Evolutionary conservation across 2,329 filamentous ascomycete genomes (phyloP).

Genomic region (Curvularia spicifera): DNA sequence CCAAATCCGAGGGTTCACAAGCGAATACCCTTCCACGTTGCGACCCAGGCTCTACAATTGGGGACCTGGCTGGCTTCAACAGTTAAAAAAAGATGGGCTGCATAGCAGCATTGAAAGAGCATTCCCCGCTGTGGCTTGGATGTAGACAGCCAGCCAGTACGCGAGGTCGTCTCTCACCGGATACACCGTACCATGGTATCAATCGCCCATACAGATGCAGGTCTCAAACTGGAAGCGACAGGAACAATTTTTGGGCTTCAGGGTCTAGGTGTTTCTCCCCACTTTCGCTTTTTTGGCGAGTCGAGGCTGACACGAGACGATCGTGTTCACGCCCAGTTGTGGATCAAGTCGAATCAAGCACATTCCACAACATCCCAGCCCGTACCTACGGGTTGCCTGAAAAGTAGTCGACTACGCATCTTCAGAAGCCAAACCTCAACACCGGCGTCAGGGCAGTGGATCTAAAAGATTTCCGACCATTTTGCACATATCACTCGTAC

Average conservation of each 20-base stretch:
- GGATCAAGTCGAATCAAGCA: constrained; percentile 1
- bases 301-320: constrained; percentile 11
- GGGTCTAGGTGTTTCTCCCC: constrained; percentile 11
- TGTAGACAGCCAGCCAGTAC: constrained; percentile 1
- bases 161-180: constrained; percentile 4
- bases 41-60: constrained; percentile 1
- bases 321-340: constrained; percentile 6
- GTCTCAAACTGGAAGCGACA: constrained; percentile 4
- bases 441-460: constrained; percentile 12
- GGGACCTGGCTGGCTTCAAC: constrained; percentile 1
- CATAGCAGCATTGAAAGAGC: constrained; percentile 1
- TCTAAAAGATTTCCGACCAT: constrained; percentile 6
- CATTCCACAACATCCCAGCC: constrained; percentile 4
- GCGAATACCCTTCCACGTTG: constrained; percentile 7
- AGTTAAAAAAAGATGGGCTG: neutral
- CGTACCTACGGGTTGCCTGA: constrained; percentile 2
- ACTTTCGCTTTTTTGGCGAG: constrained; percentile 5
- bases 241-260: neutral
- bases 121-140: neutral
- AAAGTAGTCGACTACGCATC: constrained; percentile 1
- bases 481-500: constrained; percentile 26
- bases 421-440: constrained; percentile 3
- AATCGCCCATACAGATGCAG: neutral
- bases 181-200: constrained; percentile 4
- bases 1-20: constrained; percentile 6